A percentile compares a stretch with the other conserved stretches of the same genome.
phyloP scores from a whole-genome alignment of 495 filamentous ascomycete genomes.

The Darksidea phi region DNA sequence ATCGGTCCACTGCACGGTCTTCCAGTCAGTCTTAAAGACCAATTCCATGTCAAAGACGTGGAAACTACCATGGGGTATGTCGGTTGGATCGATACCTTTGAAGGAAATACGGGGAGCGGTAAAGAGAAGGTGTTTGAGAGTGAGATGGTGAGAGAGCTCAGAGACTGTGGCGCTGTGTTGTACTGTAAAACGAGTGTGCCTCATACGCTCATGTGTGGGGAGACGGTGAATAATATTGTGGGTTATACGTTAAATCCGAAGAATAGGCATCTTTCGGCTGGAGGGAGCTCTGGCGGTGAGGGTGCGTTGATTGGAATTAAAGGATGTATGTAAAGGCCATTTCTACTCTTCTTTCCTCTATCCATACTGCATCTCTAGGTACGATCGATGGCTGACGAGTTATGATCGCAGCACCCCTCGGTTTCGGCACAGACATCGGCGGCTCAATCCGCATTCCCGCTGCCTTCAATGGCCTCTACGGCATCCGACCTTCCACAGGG shows the following conservation, averaged over 20 bases:
- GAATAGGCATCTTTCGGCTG: conserved; percentile 41
- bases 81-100: conserved; percentile 46
- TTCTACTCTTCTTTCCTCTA: background rate
- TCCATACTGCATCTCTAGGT: background rate
- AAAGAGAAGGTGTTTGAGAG: conserved; percentile 42
- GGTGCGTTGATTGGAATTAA: conserved; percentile 43
- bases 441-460: conserved; percentile 54
- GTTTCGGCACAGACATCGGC: conserved; percentile 48
- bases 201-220: conserved; percentile 59
- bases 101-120: conserved; percentile 39
- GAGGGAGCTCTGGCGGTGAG: conserved; percentile 43
- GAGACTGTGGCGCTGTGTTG: conserved; percentile 59
- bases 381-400: background rate
- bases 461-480: conserved; percentile 50
- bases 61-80: conserved; percentile 64
- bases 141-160: conserved; percentile 49
- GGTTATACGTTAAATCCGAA: conserved; percentile 44
- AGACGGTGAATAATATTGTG: conserved; percentile 55
- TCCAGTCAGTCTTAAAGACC: conserved; percentile 67
- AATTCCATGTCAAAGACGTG: conserved; percentile 64
- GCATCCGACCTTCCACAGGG: conserved; percentile 46
- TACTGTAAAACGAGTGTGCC: conserved; percentile 68
- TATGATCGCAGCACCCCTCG: conserved; percentile 32
- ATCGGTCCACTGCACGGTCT: conserved; percentile 62
- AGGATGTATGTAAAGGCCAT: conserved; percentile 27